A percentile compares a stretch with the other conserved stretches of the same genome.
Evolutionary conservation across 192 early-diverging fungal genomes (phyloP).

Genomic region (Mortierella antarctica): DNA sequence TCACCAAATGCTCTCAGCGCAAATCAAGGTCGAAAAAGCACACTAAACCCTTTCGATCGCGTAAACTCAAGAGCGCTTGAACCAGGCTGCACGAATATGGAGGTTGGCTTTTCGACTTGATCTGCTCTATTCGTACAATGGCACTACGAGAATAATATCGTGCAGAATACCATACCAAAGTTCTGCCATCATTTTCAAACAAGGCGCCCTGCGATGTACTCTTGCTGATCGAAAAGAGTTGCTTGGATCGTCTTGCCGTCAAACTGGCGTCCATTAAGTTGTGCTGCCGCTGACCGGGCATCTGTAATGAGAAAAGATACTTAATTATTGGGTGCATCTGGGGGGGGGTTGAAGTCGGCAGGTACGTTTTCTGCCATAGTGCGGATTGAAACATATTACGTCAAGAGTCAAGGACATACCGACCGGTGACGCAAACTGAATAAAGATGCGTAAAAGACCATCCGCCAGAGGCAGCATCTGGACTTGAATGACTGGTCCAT

Average conservation of each 20-base stretch:
- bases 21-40: no score
- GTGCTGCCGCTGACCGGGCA: conserved; percentile 69
- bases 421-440: conserved; percentile 70
- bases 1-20: no score
- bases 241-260: conserved; percentile 80
- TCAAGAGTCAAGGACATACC: conserved; percentile 48
- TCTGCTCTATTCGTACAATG: no score
- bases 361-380: neutral
- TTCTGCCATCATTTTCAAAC: conserved; percentile 1
- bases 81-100: no score
- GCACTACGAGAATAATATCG: no score
- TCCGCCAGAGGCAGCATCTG: conserved; percentile 46
- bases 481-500: conserved; percentile 71
- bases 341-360: no score
- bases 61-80: no score
- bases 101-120: no score
- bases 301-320: conserved; percentile 42
- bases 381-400: neutral
- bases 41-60: no score
- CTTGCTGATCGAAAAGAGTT: conserved; percentile 65
- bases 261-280: conserved; percentile 86
- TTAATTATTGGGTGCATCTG: neutral
- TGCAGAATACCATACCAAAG: no score
- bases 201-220: conserved; percentile 54
- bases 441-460: conserved; percentile 78